Evolutionary conservation across 495 filamentous ascomycete genomes (phyloP), one percentile per base, ranked within the genome.

Genomic region (Aspergillus saccharolyticus): DNA sequence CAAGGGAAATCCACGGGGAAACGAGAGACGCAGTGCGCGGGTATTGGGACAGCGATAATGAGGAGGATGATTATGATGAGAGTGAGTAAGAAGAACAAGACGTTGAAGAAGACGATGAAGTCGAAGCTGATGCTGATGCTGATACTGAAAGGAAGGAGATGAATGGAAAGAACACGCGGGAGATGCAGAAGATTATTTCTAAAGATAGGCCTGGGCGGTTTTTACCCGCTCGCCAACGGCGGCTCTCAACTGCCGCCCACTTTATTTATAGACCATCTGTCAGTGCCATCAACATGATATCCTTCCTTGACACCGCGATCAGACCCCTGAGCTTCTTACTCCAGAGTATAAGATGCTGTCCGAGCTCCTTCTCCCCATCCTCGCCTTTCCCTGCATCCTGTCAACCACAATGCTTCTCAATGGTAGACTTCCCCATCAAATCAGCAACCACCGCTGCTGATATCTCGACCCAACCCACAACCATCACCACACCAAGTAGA

Each of bases 161-260:
- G 56, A 51, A 51, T 62, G 60, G 52, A 60, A 59, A 57, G 56
- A 56, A 62, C 59, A 61, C 58, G 59, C 60, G 60, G 59, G 62
- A 52, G 55, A 56, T 63, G 61, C 59, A 66, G 62, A 63, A 64
- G 65, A 63, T 68, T 68, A 62, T 68, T n/a, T 68, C 68, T 70
- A 70, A 70, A 70, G 66, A 70, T 70, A 70, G 66, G 60, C 58
- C 62, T 12, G 15, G 46, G 46, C 46, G 46, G 46, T 55, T 20
- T 50, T 20, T 50, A 50, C 47, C 16, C 21, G 22, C 22, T 50
- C 22, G 47, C 47, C 47, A 50, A 50, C 47, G 47, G 47, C 47
- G 47, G 47, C 21, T 50, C 22, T 50, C 22, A 14, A 50, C 47
- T 50, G 22, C 47, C 47, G 22, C 47, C 46, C 47, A 16, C 47